Conservation (phyloP, 2,329 filamentous ascomycete species). For the Bisporella sp. region DNA sequence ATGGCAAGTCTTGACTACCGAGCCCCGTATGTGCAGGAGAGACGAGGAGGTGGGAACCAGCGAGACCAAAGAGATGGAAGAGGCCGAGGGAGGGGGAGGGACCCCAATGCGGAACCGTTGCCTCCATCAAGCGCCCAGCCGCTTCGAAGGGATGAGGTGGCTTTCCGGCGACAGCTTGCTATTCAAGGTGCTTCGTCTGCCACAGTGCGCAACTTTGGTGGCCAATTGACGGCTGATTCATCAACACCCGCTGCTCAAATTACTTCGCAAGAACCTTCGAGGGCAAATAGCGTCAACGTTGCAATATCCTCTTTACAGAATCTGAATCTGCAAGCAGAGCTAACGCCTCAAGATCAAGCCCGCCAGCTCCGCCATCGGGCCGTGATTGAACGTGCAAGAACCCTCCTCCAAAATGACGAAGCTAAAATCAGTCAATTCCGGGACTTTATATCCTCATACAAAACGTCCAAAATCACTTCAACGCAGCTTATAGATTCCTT, state of each 20-base stretch:
- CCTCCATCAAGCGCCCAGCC: conserved; percentile 73
- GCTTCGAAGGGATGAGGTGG: conserved; percentile 77
- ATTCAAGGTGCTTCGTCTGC: conserved; percentile 83
- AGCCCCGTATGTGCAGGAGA: conserved; percentile 57
- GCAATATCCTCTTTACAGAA: conserved; percentile 18
- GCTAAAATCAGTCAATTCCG: conserved; percentile 74
- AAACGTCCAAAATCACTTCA: conserved; percentile 60
- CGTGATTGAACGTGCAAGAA: conserved; percentile 78
- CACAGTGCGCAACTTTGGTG: conserved; percentile 75
- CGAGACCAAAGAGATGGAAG: conserved; percentile 32
- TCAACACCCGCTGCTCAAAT: conserved; percentile 1
- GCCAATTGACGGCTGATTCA: conserved; percentile 55
- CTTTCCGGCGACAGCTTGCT: conserved; percentile 86
- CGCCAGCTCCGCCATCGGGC: conserved; percentile 72
- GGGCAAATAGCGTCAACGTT: conserved; percentile 14
- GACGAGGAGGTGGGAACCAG: conserved; percentile 38
- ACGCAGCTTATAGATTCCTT: conserved; percentile 78
- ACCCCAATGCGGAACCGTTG: conserved; percentile 78
- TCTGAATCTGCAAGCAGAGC: conserved; percentile 42
- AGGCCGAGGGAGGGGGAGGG: conserved; percentile 60
- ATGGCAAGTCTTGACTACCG: conserved; percentile 80
- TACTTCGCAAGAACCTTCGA: background rate
- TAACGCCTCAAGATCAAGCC: conserved; percentile 73
- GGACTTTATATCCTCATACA: conserved; percentile 70
- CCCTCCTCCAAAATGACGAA: conserved; percentile 70